Conservation (phyloP, 83 land plant genomes). For the Larix sibirica region DNA sequence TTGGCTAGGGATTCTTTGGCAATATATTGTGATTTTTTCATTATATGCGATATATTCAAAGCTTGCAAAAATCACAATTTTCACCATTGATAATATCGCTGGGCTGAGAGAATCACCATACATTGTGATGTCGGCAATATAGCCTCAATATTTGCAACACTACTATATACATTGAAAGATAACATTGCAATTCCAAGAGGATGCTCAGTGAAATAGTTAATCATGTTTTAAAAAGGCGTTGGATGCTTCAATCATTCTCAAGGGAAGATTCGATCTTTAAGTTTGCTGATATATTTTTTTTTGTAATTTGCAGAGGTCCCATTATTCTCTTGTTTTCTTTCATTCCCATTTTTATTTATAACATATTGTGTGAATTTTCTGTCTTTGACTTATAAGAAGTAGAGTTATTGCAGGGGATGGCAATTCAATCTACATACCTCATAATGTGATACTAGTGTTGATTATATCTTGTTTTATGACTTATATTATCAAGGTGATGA, state of each 20-base stretch:
- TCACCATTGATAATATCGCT: too few relatives aligned
- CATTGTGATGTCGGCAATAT: too few relatives aligned
- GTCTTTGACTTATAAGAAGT: background rate
- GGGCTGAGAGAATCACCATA: too few relatives aligned
- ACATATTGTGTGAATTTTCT: background rate
- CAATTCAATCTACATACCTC: background rate
- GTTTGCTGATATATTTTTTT: background rate
- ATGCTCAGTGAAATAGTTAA: background rate
- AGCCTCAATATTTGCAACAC: too few relatives aligned
- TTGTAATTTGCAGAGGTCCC: background rate
- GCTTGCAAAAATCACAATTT: too few relatives aligned
- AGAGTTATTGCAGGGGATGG: background rate
- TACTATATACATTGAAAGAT: background rate
- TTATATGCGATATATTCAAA: too few relatives aligned
- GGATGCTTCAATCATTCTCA: background rate
- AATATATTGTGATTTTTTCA: too few relatives aligned
- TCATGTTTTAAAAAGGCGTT: background rate
- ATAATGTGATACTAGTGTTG: background rate
- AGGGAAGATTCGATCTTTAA: background rate
- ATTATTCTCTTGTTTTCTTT: background rate
- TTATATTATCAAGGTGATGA: slow-evolving; percentile 54
- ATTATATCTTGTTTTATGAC: background rate
- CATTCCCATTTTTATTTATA: background rate
- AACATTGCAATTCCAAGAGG: background rate
- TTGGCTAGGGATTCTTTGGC: too few relatives aligned